phyloP scores from a whole-genome alignment of 768 basidiomycete species.

The Tubosaeta brunneosetosa region DNA sequence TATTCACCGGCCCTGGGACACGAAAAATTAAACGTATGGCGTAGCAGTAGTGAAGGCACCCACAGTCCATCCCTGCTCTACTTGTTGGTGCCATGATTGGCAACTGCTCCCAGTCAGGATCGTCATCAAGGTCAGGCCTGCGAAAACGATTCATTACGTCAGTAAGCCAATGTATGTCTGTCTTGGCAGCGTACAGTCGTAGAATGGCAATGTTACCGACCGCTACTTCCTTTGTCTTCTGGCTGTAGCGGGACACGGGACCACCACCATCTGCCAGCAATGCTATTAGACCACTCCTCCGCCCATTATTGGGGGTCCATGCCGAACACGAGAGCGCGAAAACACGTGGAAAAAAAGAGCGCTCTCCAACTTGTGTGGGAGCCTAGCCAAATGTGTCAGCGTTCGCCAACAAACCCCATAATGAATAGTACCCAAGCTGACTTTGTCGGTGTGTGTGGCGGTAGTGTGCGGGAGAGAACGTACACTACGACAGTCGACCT shows the following conservation, averaged over 20 bases:
- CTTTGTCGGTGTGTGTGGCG: constrained; percentile 18
- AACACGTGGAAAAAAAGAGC: constrained; percentile 42
- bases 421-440: constrained; percentile 38
- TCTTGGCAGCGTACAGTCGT: constrained; percentile 40
- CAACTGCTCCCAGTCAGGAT: constrained; percentile 46
- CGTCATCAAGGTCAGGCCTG: constrained; percentile 52
- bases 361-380: constrained; percentile 28
- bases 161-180: background rate
- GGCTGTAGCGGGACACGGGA: constrained; percentile 28
- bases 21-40: background rate
- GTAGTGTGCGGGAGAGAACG: constrained; percentile 31
- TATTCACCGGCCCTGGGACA: constrained; percentile 52
- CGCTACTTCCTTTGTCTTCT: constrained; percentile 34
- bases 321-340: constrained; percentile 43
- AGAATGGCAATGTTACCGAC: constrained; percentile 50
- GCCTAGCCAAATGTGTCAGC: constrained; percentile 14
- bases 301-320: constrained; percentile 23
- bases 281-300: constrained; percentile 38
- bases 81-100: constrained; percentile 41
- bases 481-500: constrained; percentile 35
- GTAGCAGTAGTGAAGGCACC: constrained; percentile 15
- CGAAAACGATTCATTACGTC: background rate
- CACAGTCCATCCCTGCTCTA: constrained; percentile 48
- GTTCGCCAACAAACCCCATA: background rate
- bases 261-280: constrained; percentile 49